These are phyloP conservation scores for Forsythia suspensa DNA, from an alignment of 257 asterid species.

Conservation along the genomic window DNA sequence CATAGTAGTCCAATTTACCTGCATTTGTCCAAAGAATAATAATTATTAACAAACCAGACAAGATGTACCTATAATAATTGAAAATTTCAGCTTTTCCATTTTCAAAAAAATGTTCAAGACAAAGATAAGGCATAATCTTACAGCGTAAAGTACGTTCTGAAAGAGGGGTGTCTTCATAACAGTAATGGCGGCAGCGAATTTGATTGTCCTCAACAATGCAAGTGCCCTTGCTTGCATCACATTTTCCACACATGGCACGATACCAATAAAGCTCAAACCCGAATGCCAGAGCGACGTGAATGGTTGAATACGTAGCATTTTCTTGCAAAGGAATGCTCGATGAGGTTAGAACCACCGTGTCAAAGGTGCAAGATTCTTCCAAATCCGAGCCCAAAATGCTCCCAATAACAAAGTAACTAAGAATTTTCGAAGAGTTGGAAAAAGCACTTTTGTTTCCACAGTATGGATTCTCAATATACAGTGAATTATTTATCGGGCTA, in stretches of 20 bases:
- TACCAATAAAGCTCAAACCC: constrained; percentile 28
- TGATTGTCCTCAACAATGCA: constrained; percentile 25
- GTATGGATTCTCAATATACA: constrained; percentile 34
- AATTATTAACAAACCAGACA: constrained; percentile 20
- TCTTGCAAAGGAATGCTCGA: not conserved
- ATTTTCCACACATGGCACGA: constrained; percentile 22
- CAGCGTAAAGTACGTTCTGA: constrained; percentile 34
- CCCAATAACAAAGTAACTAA: constrained; percentile 34
- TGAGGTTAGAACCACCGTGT: constrained; percentile 25
- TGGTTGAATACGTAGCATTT: constrained; percentile 12
- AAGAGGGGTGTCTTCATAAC: constrained; percentile 39
- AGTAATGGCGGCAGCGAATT: constrained; percentile 26
- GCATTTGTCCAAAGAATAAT: constrained; percentile 31
- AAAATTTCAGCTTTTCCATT: not conserved
- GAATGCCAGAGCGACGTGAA: constrained; percentile 30
- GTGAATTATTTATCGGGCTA: constrained; percentile 30
- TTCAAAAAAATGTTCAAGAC: not conserved
- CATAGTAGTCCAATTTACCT: constrained; percentile 37
- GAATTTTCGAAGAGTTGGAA: constrained; percentile 18
- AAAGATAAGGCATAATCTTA: constrained; percentile 17
- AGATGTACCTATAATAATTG: not conserved
- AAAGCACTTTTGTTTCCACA: constrained; percentile 36
- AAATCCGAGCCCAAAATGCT: constrained; percentile 28
- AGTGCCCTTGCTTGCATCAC: constrained; percentile 4
- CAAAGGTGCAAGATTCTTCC: constrained; percentile 44